phyloP scores from a whole-genome alignment of 805 yeast species.

The Ogataea ganodermae region DNA sequence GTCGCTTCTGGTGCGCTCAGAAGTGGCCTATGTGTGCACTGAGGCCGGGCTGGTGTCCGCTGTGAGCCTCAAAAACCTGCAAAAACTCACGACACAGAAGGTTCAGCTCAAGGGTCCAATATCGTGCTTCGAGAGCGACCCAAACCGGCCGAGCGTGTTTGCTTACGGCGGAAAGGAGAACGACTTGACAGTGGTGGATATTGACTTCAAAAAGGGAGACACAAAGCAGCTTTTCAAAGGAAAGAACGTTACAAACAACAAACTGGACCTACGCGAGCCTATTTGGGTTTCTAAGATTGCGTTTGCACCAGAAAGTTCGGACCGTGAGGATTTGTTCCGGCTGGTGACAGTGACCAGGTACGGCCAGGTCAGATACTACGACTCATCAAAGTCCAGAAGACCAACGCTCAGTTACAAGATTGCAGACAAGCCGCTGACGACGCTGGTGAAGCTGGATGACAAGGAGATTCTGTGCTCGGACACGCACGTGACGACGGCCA shows the following conservation, averaged over 20 bases:
- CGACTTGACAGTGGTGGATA: conserved; percentile 55
- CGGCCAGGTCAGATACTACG: conserved; percentile 77
- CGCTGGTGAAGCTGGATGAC: conserved; percentile 40
- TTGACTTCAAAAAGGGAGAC: conserved; percentile 24
- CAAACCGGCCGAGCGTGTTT: conserved; percentile 50
- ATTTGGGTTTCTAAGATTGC: conserved; percentile 69
- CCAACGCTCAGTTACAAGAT: conserved; percentile 63
- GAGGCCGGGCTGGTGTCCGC: conserved; percentile 36
- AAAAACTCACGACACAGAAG: conserved; percentile 15
- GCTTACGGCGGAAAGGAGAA: conserved; percentile 89
- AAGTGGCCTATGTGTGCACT: conserved; percentile 36
- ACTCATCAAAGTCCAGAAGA: conserved; percentile 63
- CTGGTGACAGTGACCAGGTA: conserved; percentile 69
- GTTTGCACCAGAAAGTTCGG: conserved; percentile 38
- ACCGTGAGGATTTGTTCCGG: conserved; percentile 43
- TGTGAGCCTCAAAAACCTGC: conserved; percentile 22
- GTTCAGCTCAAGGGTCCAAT: conserved; percentile 47
- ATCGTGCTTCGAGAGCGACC: conserved; percentile 50
- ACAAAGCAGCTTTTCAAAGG: conserved; percentile 58
- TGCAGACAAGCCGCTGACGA: conserved; percentile 54
- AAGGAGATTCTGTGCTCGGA: conserved; percentile 68
- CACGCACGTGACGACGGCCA: conserved; percentile 63
- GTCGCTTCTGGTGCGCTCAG: conserved; percentile 32
- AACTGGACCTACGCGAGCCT: conserved; percentile 77
- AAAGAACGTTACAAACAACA: conserved; percentile 80